Percentiles rank a stretch among this genome's conserved stretches.
phyloP scores from a whole-genome alignment of 1,284 basidiomycete species.

The Fomitiporia mediterranea region DNA sequence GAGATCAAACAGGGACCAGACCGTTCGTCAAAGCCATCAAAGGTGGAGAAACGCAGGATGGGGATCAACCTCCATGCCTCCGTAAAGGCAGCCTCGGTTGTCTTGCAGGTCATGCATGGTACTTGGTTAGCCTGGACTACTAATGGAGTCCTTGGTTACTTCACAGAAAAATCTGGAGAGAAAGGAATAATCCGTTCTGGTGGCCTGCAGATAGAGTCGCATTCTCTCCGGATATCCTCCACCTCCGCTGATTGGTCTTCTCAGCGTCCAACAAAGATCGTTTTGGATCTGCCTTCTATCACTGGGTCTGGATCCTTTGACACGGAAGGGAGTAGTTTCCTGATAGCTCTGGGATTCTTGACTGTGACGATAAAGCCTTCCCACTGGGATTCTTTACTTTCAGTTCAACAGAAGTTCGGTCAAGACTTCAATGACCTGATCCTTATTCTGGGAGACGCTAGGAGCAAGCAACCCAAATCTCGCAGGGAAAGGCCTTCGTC shows the following conservation, averaged over 20 bases:
- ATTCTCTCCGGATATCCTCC: slow-evolving; percentile 59
- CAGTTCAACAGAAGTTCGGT: slow-evolving; percentile 80
- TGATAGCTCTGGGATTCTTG: slow-evolving; percentile 62
- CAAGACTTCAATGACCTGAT: slow-evolving; percentile 81
- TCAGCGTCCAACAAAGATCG: slow-evolving; percentile 35
- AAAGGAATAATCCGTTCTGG: slow-evolving; percentile 42
- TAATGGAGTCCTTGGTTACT: slow-evolving; percentile 43
- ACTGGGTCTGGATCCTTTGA: slow-evolving; percentile 55
- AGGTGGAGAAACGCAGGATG: slow-evolving; percentile 28
- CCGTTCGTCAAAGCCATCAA: slow-evolving; percentile 24
- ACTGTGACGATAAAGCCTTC: slow-evolving; percentile 70
- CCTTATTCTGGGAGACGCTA: slow-evolving; percentile 55
- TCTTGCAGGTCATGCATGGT: slow-evolving; percentile 76
- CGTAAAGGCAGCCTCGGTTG: slow-evolving; percentile 46
- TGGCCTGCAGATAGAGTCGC: slow-evolving; percentile 60
- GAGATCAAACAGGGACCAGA: slow-evolving; percentile 47
- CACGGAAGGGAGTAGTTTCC: slow-evolving; percentile 43
- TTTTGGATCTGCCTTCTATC: slow-evolving; percentile 57
- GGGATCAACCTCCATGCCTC: slow-evolving; percentile 47
- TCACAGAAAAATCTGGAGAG: slow-evolving; percentile 36
- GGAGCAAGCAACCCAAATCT: slow-evolving; percentile 32
- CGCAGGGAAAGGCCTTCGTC: slow-evolving; percentile 3
- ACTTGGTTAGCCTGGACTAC: slow-evolving; percentile 78
- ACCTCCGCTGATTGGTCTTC: slow-evolving; percentile 31
- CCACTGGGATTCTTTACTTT: slow-evolving; percentile 75